Percentiles rank a stretch among this genome's conserved stretches.
phyloP scores from a whole-genome alignment of 352 stramenopile species.

The Globisporangium orthogonon region DNA sequence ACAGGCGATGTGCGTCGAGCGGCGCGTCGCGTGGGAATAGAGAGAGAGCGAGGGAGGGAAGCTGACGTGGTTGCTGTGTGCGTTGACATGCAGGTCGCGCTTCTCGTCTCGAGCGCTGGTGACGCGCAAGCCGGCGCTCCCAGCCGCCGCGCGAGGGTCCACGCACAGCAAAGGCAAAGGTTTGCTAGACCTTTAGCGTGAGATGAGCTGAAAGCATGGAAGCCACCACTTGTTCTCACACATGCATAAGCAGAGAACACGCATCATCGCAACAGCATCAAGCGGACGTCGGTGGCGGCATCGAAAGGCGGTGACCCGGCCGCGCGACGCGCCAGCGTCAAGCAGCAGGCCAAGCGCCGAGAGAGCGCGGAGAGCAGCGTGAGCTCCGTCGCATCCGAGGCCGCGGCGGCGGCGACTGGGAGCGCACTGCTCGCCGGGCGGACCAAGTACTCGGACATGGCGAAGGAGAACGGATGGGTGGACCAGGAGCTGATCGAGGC shows the following conservation, averaged over 20 bases:
- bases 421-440: no score
- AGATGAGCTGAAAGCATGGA: no score
- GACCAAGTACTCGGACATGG: constrained; percentile 57
- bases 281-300: constrained; percentile 3
- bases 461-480: constrained; percentile 58
- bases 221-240: no score
- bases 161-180: constrained; percentile 10
- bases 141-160: constrained; percentile 4
- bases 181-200: neutral
- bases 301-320: constrained; percentile 5
- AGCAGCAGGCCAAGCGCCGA: constrained; percentile 11
- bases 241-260: constrained; percentile 3
- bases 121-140: constrained; percentile 8
- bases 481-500: constrained; percentile 81
- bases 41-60: no score
- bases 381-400: neutral
- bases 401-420: no score
- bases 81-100: constrained; percentile 8
- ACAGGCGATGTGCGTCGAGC: constrained; percentile 10
- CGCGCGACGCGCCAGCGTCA: constrained; percentile 5
- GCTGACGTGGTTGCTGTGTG: neutral
- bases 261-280: constrained; percentile 13
- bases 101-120: constrained; percentile 9
- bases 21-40: no score
- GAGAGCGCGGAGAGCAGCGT: constrained; percentile 12